phyloP scores from a whole-genome alignment of 352 stramenopile species.

The Phytophthora pisi region DNA sequence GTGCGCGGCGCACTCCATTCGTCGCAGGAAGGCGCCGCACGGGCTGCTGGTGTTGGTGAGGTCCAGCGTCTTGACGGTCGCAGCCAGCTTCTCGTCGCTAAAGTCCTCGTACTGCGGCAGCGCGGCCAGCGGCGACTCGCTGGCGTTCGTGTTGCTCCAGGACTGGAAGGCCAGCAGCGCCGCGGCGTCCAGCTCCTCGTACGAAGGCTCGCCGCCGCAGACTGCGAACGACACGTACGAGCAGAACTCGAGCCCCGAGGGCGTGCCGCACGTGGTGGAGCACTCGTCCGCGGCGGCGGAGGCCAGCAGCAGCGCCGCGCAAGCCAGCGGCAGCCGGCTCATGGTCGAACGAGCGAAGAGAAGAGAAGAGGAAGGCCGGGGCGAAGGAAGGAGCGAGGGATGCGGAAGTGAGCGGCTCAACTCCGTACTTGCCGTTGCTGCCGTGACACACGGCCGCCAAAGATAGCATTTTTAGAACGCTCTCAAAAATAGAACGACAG shows the following conservation, averaged over 20 bases:
- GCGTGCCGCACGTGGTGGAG: conserved; percentile 78
- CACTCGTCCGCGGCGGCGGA: conserved; percentile 50
- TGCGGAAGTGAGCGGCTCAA: conserved; percentile 22
- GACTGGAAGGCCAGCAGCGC: conserved; percentile 48
- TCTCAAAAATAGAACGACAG: conserved; percentile 10
- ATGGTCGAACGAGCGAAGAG: conserved; percentile 5
- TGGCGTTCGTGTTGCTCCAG: conserved; percentile 56
- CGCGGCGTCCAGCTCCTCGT: conserved; percentile 58
- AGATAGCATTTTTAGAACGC: not conserved
- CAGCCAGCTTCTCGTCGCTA: conserved; percentile 39
- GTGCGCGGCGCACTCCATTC: conserved; percentile 72
- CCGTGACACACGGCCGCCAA: not conserved
- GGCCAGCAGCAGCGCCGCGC: conserved; percentile 13
- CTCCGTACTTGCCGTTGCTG: too few relatives aligned
- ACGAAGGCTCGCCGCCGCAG: conserved; percentile 62
- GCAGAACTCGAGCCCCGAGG: conserved; percentile 75
- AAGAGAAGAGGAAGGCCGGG: not conserved
- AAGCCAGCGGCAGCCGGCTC: conserved; percentile 20
- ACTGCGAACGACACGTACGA: conserved; percentile 80
- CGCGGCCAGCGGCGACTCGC: conserved; percentile 35
- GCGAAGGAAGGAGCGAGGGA: not conserved
- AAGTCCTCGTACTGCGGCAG: conserved; percentile 62
- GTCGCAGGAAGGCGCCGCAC: conserved; percentile 62
- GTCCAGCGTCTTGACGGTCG: conserved; percentile 53
- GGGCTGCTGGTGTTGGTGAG: conserved; percentile 66